Evolutionary conservation across 352 stramenopile species (phyloP), one percentile per base, ranked within the genome.

Genomic region (Phytopythium oedochilum): DNA sequence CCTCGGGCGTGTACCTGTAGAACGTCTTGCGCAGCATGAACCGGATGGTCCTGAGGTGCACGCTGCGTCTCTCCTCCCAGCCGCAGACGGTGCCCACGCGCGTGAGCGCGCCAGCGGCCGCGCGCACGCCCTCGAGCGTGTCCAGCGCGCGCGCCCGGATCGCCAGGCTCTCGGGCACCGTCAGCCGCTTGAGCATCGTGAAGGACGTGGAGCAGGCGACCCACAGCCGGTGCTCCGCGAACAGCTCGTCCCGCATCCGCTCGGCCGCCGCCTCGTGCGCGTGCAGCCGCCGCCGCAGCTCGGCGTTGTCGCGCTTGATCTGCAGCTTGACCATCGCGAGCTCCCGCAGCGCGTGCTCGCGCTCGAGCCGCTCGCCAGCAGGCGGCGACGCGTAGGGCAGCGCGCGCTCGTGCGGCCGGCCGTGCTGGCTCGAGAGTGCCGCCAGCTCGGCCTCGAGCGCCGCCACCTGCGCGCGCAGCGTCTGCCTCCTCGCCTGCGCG

Each of bases 11-110:
- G 29, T 20, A 23, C 0, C 44, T n/a, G 32, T 40, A 53, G 22
- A 59, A 47, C 3, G 43, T 59, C 42, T 59, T 59, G 25, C 48
- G 53, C 7, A 59, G 26, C 43, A 32, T 23, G 26, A 53, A 53
- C 17, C 31, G 42, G 9, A 59, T 22, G 18, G 53, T n/a, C 8
- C 53, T 42, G 42, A 32, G 20, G 15, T 47, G 17, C 31, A 59
- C 53, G 23, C 39, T 14, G 31, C 42, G 53, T 28, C 15, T 34
- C 35, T 51, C 42, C 6, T 28, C 22, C 53, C 53, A 59, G 42
- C 53, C 53, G 20, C 40, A 42, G n/a, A 53, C 47, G 14, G 43
- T 20, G 29, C 47, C 47, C 9, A 31, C 47, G 11, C 31, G 17
- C 15, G 11, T 5, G 2, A 53, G 47, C 29, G 28, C 11, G 11